phyloP scores from a whole-genome alignment of 2,329 filamentous ascomycete genomes.

The Dactylellina leptospora region DNA sequence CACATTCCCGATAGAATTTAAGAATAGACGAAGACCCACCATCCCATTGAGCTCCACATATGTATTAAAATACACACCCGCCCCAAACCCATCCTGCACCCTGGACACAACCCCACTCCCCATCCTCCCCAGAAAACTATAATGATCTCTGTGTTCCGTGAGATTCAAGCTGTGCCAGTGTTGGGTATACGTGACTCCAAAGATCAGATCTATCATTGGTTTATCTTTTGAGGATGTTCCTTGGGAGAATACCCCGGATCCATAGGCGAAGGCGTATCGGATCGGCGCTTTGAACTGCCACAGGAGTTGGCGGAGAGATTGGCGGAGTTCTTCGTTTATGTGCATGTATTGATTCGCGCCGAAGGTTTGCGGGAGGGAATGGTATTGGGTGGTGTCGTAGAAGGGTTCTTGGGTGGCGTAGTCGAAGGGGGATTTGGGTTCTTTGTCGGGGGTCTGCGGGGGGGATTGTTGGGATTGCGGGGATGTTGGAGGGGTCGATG shows the following conservation, averaged over 20 bases:
- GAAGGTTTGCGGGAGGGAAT: conserved; percentile 76
- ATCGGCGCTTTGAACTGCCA: conserved; percentile 94
- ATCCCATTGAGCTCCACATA: conserved; percentile 94
- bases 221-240: conserved; percentile 59
- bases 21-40: conserved; percentile 36
- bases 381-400: conserved; percentile 47
- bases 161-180: conserved; percentile 98
- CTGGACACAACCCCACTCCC: conserved; percentile 85
- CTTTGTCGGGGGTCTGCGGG: not conserved
- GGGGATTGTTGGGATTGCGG: not conserved
- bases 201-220: conserved; percentile 95
- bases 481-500: not conserved
- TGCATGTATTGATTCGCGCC: conserved; percentile 96
- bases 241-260: conserved; percentile 94
- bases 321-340: conserved; percentile 94
- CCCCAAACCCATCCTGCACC: conserved; percentile 87
- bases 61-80: conserved; percentile 97
- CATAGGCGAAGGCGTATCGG: conserved; percentile 95
- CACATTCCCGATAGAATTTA: not conserved
- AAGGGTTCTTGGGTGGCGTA: conserved; percentile 44
- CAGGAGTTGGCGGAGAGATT: conserved; percentile 83
- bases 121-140: conserved; percentile 82
- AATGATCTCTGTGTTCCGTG: conserved; percentile 86
- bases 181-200: conserved; percentile 91
- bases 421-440: conserved; percentile 22